phyloP scores from a whole-genome alignment of 805 yeast species.

The Kodamaea jinghongensis region DNA sequence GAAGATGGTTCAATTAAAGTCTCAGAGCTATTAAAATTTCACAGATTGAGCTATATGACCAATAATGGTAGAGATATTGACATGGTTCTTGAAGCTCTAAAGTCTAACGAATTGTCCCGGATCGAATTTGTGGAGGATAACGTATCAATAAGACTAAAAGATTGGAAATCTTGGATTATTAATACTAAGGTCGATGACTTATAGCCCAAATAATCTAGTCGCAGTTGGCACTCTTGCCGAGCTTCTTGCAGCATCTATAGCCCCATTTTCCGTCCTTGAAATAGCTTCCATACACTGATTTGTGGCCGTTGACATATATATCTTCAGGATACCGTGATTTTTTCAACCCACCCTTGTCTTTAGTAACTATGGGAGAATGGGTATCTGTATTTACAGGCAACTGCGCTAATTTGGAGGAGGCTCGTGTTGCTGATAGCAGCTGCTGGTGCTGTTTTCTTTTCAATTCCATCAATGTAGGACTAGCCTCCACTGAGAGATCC shows the following conservation, averaged over 20 bases:
- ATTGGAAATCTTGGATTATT: slow-evolving; percentile 19
- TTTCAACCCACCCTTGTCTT: too few relatives aligned
- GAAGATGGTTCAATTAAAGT: slow-evolving; percentile 17
- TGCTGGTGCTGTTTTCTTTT: slow-evolving; percentile 18
- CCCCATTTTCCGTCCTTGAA: slow-evolving; percentile 45
- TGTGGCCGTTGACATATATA: slow-evolving; percentile 35
- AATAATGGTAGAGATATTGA: slow-evolving; percentile 12
- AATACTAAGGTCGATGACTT: neutral
- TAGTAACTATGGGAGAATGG: too few relatives aligned
- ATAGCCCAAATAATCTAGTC: neutral
- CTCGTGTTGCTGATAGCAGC: too few relatives aligned
- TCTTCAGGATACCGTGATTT: slow-evolving; percentile 35
- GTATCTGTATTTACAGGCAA: too few relatives aligned
- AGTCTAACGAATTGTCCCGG: slow-evolving; percentile 6
- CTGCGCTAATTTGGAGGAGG: too few relatives aligned
- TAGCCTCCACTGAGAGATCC: slow-evolving; percentile 33
- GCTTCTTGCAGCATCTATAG: slow-evolving; percentile 38
- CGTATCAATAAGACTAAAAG: slow-evolving; percentile 12
- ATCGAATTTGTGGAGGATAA: slow-evolving; percentile 16
- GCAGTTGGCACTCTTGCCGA: slow-evolving; percentile 32
- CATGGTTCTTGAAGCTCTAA: slow-evolving; percentile 12
- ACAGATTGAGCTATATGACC: slow-evolving; percentile 16
- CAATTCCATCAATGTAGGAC: slow-evolving; percentile 36
- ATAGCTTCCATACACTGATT: slow-evolving; percentile 45
- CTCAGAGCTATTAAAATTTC: slow-evolving; percentile 15